Base-by-base conservation (phyloP, 2,329 filamentous ascomycete species). In the Cordyceps fumosorosea region DNA sequence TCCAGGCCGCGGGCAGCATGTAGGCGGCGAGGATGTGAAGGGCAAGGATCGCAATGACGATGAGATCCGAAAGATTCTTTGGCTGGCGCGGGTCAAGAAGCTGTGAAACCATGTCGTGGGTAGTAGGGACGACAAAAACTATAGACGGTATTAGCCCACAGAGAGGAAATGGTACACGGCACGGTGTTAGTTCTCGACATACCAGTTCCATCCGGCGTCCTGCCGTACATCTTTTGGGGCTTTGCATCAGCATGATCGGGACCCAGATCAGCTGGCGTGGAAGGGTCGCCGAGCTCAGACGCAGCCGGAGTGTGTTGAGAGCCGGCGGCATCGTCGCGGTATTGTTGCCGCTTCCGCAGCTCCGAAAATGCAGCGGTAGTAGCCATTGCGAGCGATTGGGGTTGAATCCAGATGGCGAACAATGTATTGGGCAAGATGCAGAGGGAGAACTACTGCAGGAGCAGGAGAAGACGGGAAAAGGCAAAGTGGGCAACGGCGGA, bases 61-160 rank as follows among this genome's bases (percentile, higher is more conserved):
- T 72, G 63, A 86, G 77, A 75, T 99, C 95, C 64, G 92, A 95
- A 45, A 96, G 74, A 73, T 98, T 98, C 81, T 99, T 99, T 59
- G 95, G 92, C 73, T 98, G 89, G 67, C 89, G 90, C 57, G 95
- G 95, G 69, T 96, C 95, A 69, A 99, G 86, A 61, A 99, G 84
- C 78, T 98, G 95, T 57, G 93, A 96, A 69, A 99, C 93, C 95
- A 99, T 98, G 78, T 99, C 95, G 81, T 97, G 92, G 62, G 95
- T 99, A 65, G 91, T 88, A 54, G 95, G 95, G 60, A 99, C 95
- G 63, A 91, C 89, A 73, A 99, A 99, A 70, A 96, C 95, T 98
- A 71, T 54, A 67, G 45, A 50, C 22, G 8, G 22, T 7, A 60
- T 63, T 63, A 60, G 64, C 63, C 57, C 65, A 53, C 42, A 10